A percentile compares a stretch with the other conserved stretches of the same genome.
These are phyloP conservation scores for Macrophomina tecta DNA, from an alignment of 2,329 filamentous ascomycete genomes.

Conservation along the genomic window DNA sequence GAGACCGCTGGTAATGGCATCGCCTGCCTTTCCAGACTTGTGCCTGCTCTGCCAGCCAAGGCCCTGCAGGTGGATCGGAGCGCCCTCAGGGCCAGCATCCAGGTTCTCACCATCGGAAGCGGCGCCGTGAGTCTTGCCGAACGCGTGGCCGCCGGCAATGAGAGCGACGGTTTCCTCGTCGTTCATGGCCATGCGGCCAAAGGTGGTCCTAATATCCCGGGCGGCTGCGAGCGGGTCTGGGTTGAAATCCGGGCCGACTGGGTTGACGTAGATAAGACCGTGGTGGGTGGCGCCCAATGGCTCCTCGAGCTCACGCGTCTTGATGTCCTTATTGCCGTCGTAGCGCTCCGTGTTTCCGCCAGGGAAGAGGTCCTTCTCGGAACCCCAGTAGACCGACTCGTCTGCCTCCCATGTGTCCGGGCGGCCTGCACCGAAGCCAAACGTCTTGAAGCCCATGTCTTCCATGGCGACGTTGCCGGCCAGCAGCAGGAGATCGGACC, in stretches of 20 bases:
- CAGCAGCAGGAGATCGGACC: conserved; percentile 75
- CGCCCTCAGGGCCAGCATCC: conserved; percentile 70
- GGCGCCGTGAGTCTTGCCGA: conserved; percentile 83
- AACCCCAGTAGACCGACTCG: conserved; percentile 78
- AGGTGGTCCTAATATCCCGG: conserved; percentile 75
- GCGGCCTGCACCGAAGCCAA: conserved; percentile 76
- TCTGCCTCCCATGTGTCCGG: conserved; percentile 77
- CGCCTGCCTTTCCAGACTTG: conserved; percentile 69
- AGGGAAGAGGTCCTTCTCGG: conserved; percentile 71
- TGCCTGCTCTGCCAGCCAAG: conserved; percentile 74
- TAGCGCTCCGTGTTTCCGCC: conserved; percentile 74
- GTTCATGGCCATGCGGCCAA: conserved; percentile 82
- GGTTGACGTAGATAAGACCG: conserved; percentile 84
- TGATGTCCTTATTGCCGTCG: conserved; percentile 54
- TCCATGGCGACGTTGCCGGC: conserved; percentile 79
- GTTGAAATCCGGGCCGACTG: conserved; percentile 75
- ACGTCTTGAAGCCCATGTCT: conserved; percentile 75
- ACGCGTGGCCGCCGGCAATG: conserved; percentile 78
- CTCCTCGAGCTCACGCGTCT: conserved; percentile 69
- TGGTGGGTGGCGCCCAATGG: conserved; percentile 73
- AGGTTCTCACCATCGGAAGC: conserved; percentile 62
- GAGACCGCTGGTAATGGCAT: conserved; percentile 77
- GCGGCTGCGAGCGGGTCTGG: conserved; percentile 73
- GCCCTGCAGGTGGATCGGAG: conserved; percentile 69
- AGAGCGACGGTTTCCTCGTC: conserved; percentile 82